Evolutionary conservation across 306 rosid genomes (phyloP).

Genomic region (Ziziphus jujuba): DNA sequence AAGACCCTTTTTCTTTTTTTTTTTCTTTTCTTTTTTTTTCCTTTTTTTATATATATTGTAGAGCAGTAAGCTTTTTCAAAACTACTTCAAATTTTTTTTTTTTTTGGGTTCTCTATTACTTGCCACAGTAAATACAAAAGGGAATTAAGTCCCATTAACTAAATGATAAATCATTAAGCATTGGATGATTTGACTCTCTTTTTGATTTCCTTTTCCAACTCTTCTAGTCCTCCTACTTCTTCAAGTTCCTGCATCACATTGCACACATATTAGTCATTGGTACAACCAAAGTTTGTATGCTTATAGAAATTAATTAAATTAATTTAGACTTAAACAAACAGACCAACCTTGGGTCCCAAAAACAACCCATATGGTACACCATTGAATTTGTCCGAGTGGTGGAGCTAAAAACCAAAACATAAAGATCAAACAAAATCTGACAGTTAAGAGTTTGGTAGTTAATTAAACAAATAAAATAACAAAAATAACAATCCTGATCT

Average conservation of each 20-base stretch:
- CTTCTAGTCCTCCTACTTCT: conserved; percentile 83
- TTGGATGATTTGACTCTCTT: conserved; percentile 54
- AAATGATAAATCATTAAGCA: neutral
- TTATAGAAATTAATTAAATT: neutral
- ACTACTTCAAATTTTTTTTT: conserved; percentile 16
- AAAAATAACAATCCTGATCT: too few species aligned
- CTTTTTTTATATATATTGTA: neutral
- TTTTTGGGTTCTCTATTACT: neutral
- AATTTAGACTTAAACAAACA: neutral
- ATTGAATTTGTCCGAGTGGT: conserved; percentile 83
- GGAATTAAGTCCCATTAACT: conserved; percentile 1
- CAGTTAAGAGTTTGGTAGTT: conserved; percentile 16
- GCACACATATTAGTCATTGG: neutral
- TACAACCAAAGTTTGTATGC: neutral
- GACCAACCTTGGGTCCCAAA: conserved; percentile 88
- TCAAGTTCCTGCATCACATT: conserved; percentile 73
- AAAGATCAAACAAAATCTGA: conserved; percentile 24
- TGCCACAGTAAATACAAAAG: conserved; percentile 27
- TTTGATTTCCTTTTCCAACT: conserved; percentile 76
- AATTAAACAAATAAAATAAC: neutral
- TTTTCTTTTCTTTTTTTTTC: neutral
- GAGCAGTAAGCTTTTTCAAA: neutral
- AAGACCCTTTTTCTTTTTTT: neutral
- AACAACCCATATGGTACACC: conserved; percentile 97
- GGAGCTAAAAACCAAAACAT: conserved; percentile 59